These are phyloP conservation scores for Cladosporium colombiae DNA, from an alignment of 2,329 filamentous ascomycete genomes.

Conservation along the genomic window DNA sequence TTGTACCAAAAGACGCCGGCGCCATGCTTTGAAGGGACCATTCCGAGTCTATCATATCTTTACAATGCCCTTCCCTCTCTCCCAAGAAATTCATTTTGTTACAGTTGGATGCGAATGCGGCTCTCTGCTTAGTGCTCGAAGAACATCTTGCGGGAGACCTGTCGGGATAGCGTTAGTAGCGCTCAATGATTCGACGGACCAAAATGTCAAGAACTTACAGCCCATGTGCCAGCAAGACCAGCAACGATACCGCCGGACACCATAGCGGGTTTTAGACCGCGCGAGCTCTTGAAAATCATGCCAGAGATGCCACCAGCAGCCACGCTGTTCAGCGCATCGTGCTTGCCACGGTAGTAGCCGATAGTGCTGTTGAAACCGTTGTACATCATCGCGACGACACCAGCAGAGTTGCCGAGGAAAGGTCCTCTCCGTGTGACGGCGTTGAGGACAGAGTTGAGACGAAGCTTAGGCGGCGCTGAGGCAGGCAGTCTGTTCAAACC, in stretches of 20 bases:
- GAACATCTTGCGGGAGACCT: conserved; percentile 20
- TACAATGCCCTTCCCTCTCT: conserved; percentile 11
- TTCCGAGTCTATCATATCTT: conserved; percentile 20
- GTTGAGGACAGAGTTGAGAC: conserved; percentile 92
- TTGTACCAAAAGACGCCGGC: conserved; percentile 21
- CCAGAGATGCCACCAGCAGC: conserved; percentile 83
- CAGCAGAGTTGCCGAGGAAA: conserved; percentile 93
- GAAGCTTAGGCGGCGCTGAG: conserved; percentile 83
- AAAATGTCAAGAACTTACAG: conserved; percentile 62
- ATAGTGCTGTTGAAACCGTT: conserved; percentile 88
- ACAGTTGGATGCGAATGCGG: conserved; percentile 9
- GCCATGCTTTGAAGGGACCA: conserved; percentile 21
- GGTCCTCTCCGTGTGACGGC: conserved; percentile 89
- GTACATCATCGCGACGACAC: conserved; percentile 93
- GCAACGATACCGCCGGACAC: conserved; percentile 91
- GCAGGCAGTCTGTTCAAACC: conserved; percentile 71
- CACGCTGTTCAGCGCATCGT: conserved; percentile 88
- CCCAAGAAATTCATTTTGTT: conserved; percentile 1
- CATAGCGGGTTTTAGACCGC: conserved; percentile 86
- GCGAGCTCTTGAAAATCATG: conserved; percentile 94
- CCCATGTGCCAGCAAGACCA: conserved; percentile 81
- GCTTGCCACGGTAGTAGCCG: conserved; percentile 76
- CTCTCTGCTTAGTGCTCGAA: conserved; percentile 16
- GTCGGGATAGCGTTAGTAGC: background rate
- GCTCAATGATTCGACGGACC: background rate